These are phyloP conservation scores for Grammothele lineata DNA, from an alignment of 768 basidiomycete species.

Conservation along the genomic window DNA sequence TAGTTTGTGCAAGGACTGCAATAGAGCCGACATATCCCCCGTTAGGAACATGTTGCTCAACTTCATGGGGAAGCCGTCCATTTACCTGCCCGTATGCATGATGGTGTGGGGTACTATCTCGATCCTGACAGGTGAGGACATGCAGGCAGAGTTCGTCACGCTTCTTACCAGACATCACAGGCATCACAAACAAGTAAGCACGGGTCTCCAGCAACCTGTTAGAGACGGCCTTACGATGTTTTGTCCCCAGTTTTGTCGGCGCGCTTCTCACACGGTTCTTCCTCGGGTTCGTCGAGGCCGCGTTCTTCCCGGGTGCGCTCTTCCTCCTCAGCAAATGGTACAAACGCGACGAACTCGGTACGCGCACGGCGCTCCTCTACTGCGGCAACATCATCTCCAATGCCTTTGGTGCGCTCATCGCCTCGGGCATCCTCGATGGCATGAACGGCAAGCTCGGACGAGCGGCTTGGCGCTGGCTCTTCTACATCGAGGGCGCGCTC, in stretches of 20 bases:
- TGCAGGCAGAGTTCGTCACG: neutral
- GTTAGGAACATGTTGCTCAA: slow-evolving; percentile 68
- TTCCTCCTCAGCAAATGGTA: slow-evolving; percentile 71
- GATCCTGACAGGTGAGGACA: slow-evolving; percentile 37
- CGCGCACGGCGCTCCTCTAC: slow-evolving; percentile 61
- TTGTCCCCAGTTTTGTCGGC: slow-evolving; percentile 43
- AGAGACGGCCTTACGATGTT: no score
- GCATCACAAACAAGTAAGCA: slow-evolving; percentile 23
- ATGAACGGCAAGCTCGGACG: slow-evolving; percentile 69
- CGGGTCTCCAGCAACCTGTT: no score
- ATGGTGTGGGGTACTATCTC: slow-evolving; percentile 55
- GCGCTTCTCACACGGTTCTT: slow-evolving; percentile 71
- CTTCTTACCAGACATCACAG: neutral
- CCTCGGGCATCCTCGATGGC: slow-evolving; percentile 65
- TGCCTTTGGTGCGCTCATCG: slow-evolving; percentile 77
- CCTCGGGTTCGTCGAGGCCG: slow-evolving; percentile 57
- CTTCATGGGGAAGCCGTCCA: slow-evolving; percentile 61
- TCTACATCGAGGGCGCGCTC: slow-evolving; percentile 62
- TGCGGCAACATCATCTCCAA: slow-evolving; percentile 77
- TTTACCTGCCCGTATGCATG: slow-evolving; percentile 66
- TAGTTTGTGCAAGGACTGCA: no score
- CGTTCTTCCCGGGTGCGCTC: slow-evolving; percentile 67
- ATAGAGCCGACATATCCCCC: neutral
- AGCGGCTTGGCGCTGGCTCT: slow-evolving; percentile 70
- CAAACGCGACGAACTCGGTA: slow-evolving; percentile 64